Evolutionary conservation across 306 rosid genomes (phyloP), one percentile per base, ranked within the genome.

Genomic region (Chamaecrista fasciculata): DNA sequence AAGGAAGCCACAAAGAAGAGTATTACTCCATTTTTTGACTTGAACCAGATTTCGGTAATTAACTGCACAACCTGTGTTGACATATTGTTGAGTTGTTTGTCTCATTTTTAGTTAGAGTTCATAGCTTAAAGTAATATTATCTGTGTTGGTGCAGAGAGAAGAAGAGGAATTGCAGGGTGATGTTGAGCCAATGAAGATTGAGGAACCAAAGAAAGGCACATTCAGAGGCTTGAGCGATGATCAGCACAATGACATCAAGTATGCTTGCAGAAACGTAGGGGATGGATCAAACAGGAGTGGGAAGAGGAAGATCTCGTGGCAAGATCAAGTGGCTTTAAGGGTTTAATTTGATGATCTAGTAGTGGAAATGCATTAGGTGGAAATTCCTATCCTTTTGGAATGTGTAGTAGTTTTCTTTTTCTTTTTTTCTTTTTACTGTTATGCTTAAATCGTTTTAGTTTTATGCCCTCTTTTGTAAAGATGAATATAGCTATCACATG

Each of bases 261-360:
- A 8, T 87, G 83, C 78, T 28, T 95, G 97, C 66, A 85, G 97
- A 83, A 84, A 78, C n/a, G 36, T 86, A 2, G 96, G 92, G 7
- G 89, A 73, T 21, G 99, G 96, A 39, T 23, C 99, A 4, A 91
- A 62, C 67, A 83, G 96, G 66, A 43, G 88, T 4, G 92, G 91
- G 78, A 95, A 95, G 79, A 89, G 99, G 80, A 95, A 95, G 93
- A 95, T 95, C 69, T 78, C 96, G 57, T 95, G 99, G 99, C 99
- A 91, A 80, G 97, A 95, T 75, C 97, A 83, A 78, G 95, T 95
- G 71, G 97, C 97, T 37, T 79, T 91, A 43, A 86, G 95, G 87
- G 97, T 89, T 78, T 94, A 85, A 90, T 89, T 77, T 94, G 85
- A 94, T 94, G 85, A 94, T 85, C 29, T 42, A 61, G 47, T n/a